Evolutionary conservation across 1,284 basidiomycete genomes (phyloP).

Genomic region (Cryptococcus sp.): DNA sequence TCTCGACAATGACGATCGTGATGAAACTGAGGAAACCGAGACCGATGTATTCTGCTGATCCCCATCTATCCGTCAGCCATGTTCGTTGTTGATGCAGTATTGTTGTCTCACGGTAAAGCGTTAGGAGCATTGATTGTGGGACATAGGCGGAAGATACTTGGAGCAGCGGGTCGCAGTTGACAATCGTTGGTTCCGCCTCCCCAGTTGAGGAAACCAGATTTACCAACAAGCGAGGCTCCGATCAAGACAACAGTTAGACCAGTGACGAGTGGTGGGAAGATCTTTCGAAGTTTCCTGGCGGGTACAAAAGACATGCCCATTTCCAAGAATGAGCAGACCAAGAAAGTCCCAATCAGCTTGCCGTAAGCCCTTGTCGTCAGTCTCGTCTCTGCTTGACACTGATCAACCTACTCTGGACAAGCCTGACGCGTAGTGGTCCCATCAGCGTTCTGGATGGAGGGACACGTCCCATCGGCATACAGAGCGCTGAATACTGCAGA

Average conservation of each 20-base stretch:
- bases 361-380: conserved; percentile 57
- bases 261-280: conserved; percentile 79
- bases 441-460: conserved; percentile 57
- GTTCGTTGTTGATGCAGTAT: neutral
- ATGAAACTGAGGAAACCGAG: conserved; percentile 78
- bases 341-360: conserved; percentile 66
- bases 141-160: conserved; percentile 64
- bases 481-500: conserved; percentile 64
- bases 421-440: conserved; percentile 58
- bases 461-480: conserved; percentile 74
- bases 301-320: conserved; percentile 72
- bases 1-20: conserved; percentile 54
- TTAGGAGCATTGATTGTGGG: conserved; percentile 62
- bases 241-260: conserved; percentile 54
- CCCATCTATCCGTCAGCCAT: conserved; percentile 54
- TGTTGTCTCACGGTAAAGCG: conserved; percentile 24
- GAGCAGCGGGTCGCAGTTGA: conserved; percentile 54
- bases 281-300: conserved; percentile 26
- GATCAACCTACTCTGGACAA: conserved; percentile 58
- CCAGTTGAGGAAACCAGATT: conserved; percentile 73
- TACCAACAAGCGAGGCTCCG: conserved; percentile 67
- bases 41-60: conserved; percentile 64
- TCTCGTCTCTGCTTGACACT: neutral
- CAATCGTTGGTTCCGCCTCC: conserved; percentile 58
- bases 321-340: conserved; percentile 74